phyloP scores from a whole-genome alignment of 116 monocot species.

The Papilionanthe hybrid region DNA sequence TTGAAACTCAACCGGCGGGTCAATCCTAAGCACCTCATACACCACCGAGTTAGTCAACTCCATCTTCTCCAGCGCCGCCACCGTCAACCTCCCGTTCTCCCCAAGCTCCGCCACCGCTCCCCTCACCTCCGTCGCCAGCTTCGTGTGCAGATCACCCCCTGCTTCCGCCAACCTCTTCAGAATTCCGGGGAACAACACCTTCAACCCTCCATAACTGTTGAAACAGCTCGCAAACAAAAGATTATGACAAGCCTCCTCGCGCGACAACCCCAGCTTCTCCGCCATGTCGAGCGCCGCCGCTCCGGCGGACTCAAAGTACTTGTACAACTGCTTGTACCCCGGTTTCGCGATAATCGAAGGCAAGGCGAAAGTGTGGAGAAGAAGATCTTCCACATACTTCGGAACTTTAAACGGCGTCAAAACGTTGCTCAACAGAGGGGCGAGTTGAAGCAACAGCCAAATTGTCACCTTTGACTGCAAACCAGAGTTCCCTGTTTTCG shows the following conservation, averaged over 20 bases:
- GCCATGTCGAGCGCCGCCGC: not conserved
- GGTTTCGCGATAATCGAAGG: not conserved
- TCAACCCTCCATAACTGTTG: conserved; percentile 10
- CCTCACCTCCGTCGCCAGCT: conserved; percentile 40
- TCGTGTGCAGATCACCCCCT: not conserved
- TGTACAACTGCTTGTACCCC: not conserved
- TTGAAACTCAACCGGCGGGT: conserved; percentile 77
- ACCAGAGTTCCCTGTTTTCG: not conserved
- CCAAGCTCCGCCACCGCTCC: conserved; percentile 7
- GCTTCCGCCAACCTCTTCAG: not conserved
- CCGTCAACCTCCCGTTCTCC: conserved; percentile 31
- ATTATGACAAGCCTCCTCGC: conserved; percentile 13
- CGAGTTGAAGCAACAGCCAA: conserved; percentile 7
- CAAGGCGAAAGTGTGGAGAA: conserved; percentile 7
- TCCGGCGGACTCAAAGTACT: not conserved
- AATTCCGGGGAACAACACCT: not conserved
- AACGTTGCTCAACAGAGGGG: not conserved
- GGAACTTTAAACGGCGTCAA: not conserved
- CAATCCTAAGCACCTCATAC: conserved; percentile 63
- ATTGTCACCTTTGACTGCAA: not conserved
- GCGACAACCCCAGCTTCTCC: conserved; percentile 1
- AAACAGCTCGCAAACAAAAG: conserved; percentile 7
- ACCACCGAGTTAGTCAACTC: conserved; percentile 61
- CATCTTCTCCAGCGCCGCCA: conserved; percentile 55
- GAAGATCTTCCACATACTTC: not conserved